Percentiles rank a stretch among this genome's conserved stretches.
Conservation (phyloP, 352 stramenopile species). For the Stramenopiles sp. region DNA sequence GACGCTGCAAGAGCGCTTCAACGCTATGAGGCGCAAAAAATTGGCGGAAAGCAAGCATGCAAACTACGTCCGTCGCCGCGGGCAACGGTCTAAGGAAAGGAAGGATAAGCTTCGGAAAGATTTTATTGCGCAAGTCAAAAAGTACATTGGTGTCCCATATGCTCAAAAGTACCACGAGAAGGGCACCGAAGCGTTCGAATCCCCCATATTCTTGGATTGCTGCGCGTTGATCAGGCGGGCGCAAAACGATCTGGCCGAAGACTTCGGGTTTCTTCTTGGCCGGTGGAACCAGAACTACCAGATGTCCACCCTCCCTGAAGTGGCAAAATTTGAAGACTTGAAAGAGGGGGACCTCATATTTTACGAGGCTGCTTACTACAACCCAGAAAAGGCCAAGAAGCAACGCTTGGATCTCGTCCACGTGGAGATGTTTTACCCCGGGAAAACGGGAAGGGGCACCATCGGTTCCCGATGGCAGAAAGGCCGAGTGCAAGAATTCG, state of each 20-base stretch:
- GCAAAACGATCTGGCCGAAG: conserved; percentile 17
- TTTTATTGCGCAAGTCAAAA: conserved; percentile 21
- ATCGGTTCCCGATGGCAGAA: conserved; percentile 16
- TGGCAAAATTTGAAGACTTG: neutral
- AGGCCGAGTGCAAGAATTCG: conserved; percentile 22
- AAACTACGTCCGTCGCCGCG: neutral
- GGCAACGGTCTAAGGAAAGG: neutral
- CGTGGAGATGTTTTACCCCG: conserved; percentile 20
- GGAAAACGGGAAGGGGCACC: conserved; percentile 18
- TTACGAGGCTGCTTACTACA: conserved; percentile 18
- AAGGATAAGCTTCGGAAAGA: conserved; percentile 16
- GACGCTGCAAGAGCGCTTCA: neutral
- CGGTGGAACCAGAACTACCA: conserved; percentile 23
- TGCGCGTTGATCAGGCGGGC: conserved; percentile 20
- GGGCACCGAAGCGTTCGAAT: conserved; percentile 5
- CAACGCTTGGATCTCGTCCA: conserved; percentile 22
- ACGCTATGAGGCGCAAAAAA: neutral
- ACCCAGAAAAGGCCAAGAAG: conserved; percentile 14
- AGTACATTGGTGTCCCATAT: conserved; percentile 22
- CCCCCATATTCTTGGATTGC: conserved; percentile 21
- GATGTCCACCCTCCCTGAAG: conserved; percentile 17
- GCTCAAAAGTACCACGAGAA: conserved; percentile 19
- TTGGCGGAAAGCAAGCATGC: neutral
- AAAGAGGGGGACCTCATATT: conserved; percentile 22
- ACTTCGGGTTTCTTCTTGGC: conserved; percentile 21